Evolutionary conservation across 2,329 filamentous ascomycete genomes (phyloP).

Genomic region (Cladorrhinum sp.): DNA sequence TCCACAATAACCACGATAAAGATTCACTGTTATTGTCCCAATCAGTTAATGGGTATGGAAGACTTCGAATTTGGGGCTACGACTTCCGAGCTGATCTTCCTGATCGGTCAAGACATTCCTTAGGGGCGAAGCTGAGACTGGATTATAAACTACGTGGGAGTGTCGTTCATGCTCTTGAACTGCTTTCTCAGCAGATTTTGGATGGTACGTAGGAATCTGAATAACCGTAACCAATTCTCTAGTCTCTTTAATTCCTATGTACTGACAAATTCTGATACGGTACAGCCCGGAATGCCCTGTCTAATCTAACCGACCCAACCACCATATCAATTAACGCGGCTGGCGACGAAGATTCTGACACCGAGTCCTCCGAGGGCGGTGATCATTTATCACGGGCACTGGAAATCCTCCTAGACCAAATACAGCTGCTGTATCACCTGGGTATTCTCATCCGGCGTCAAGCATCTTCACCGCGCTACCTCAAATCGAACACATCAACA

Average conservation of each 20-base stretch:
- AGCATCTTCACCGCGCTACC: not conserved
- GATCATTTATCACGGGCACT: not conserved
- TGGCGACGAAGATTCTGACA: not conserved
- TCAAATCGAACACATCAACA: not conserved
- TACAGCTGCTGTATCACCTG: not conserved
- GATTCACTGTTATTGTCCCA: not conserved
- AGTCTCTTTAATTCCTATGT: too few relatives aligned
- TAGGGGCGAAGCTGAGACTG: not conserved
- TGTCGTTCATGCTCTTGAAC: not conserved
- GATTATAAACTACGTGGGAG: not conserved
- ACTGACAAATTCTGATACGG: not conserved
- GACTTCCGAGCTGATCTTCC: not conserved
- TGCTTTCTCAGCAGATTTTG: not conserved
- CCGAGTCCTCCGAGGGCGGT: not conserved
- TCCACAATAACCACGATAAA: not conserved
- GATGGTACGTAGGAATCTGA: not conserved
- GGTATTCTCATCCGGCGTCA: not conserved
- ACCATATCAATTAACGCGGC: too few relatives aligned
- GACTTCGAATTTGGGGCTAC: not conserved
- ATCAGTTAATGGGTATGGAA: not conserved
- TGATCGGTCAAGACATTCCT: not conserved
- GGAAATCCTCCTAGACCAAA: not conserved
- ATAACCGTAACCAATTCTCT: too few relatives aligned
- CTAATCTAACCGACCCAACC: too few relatives aligned
- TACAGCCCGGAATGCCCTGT: not conserved